Conservation (phyloP, 257 asterid species). For the Rehmannia glutinosa region DNA sequence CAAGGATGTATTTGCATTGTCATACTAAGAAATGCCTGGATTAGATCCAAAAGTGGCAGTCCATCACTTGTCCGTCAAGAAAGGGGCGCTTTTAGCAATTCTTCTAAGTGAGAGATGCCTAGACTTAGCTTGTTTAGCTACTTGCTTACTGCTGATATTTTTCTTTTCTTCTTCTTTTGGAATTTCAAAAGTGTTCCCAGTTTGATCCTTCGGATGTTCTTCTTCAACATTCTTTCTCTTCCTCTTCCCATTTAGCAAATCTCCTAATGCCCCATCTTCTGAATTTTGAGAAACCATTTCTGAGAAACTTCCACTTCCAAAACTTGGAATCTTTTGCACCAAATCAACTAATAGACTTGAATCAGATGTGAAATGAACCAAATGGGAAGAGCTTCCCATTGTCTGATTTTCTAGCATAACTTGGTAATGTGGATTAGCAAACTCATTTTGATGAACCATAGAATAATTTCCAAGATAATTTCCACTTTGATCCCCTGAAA, state of each 20-base stretch:
- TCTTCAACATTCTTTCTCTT: conserved; percentile 49
- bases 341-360: conserved; percentile 36
- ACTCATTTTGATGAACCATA: conserved; percentile 38
- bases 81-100: no score
- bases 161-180: conserved; percentile 38
- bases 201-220: conserved; percentile 32
- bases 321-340: conserved; percentile 45
- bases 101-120: no score
- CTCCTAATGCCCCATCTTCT: conserved; percentile 31
- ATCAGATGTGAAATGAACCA: conserved; percentile 42
- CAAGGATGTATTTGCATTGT: no score
- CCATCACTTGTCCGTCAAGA: no score
- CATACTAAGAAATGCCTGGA: no score
- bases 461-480: conserved; percentile 31
- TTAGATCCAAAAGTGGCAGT: no score
- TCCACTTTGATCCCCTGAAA: no score
- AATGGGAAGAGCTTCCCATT: conserved; percentile 36
- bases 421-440: conserved; percentile 40
- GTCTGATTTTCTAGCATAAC: no score
- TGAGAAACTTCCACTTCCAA: conserved; percentile 54
- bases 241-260: conserved; percentile 43
- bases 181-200: no score
- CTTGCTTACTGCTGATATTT: conserved; percentile 29
- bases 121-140: conserved; percentile 39
- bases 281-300: conserved; percentile 43